Percentiles rank a stretch among this genome's conserved stretches.
phyloP scores from a whole-genome alignment of 345 rosid genomes.

The Hypericum perforatum region DNA sequence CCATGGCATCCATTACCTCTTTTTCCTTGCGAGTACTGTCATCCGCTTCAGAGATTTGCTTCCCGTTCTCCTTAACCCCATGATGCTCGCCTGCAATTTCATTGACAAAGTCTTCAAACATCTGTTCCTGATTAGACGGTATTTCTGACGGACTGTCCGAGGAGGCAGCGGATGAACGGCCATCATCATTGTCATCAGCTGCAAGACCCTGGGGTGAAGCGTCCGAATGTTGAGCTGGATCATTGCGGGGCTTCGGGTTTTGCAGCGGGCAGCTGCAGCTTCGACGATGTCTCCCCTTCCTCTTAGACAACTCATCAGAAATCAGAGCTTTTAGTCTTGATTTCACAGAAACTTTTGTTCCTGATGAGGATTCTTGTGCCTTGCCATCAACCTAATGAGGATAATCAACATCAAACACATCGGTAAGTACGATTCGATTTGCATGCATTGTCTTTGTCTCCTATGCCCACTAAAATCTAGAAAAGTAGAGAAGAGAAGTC shows the following conservation, averaged over 20 bases:
- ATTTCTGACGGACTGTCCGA: conserved; percentile 17
- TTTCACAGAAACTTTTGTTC: conserved; percentile 39
- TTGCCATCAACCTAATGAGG: conserved; percentile 32
- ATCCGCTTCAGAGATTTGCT: conserved; percentile 22
- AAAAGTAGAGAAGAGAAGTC: no score
- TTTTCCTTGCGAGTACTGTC: conserved; percentile 25
- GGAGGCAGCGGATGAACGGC: conserved; percentile 16
- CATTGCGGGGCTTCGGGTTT: conserved; percentile 15
- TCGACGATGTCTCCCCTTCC: conserved; percentile 43
- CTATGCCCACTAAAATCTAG: no score
- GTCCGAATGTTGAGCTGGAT: conserved; percentile 18
- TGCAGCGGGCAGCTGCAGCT: conserved; percentile 39
- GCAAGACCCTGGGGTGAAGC: conserved; percentile 15
- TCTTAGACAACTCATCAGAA: conserved; percentile 42
- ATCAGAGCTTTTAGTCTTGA: conserved; percentile 52
- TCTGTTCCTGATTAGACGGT: conserved; percentile 23
- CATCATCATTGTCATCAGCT: conserved; percentile 8
- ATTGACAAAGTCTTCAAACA: conserved; percentile 13
- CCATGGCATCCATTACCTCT: conserved; percentile 39
- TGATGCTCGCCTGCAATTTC: not conserved
- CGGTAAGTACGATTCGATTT: no score
- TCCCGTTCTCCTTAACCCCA: conserved; percentile 19
- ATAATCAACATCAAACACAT: not conserved
- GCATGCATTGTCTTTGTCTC: no score
- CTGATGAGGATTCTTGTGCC: conserved; percentile 17